Evolutionary conservation across 106 monocot species (phyloP).

Genomic region (Cymbidium sinense): DNA sequence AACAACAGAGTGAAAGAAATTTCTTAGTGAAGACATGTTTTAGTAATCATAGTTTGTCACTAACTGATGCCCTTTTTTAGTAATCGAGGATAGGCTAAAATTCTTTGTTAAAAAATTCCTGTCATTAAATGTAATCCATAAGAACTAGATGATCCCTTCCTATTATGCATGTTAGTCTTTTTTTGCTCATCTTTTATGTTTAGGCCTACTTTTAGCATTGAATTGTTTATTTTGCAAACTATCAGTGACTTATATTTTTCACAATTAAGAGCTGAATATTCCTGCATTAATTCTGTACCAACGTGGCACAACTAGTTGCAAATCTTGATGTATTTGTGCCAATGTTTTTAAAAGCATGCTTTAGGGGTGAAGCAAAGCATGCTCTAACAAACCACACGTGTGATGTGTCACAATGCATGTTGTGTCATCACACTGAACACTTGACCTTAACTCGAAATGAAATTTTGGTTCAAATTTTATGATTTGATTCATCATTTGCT

Average conservation of each 20-base stretch:
- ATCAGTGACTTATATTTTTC: neutral
- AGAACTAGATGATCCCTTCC: neutral
- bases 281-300: neutral
- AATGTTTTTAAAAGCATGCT: too few species aligned
- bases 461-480: too few species aligned
- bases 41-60: neutral
- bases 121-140: neutral
- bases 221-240: neutral
- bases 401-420: too few species aligned
- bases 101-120: neutral
- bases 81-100: neutral
- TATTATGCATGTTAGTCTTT: neutral
- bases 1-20: neutral
- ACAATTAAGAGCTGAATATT: neutral
- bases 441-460: too few species aligned
- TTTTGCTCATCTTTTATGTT: neutral
- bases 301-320: neutral
- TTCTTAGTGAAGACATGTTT: neutral
- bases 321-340: neutral
- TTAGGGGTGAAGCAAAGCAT: too few species aligned
- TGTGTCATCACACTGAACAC: too few species aligned
- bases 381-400: too few species aligned
- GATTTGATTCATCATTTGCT: too few species aligned
- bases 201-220: neutral
- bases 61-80: neutral